Base-by-base conservation (phyloP, 2,329 filamentous ascomycete species). In the Exophiala dermatitidis region DNA sequence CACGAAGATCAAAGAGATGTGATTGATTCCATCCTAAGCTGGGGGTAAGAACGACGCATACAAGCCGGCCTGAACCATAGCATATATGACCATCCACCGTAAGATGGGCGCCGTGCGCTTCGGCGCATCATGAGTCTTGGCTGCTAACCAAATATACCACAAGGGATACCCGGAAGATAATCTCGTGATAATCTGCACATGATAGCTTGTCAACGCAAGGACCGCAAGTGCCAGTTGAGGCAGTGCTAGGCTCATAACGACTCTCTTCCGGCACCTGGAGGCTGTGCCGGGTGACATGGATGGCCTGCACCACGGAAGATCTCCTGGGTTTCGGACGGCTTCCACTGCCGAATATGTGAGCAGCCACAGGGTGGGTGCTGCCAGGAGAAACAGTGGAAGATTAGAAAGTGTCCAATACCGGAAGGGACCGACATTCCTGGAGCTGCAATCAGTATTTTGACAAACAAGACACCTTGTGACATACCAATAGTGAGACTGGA, bases 11-110 rank as follows among this genome's bases (percentile, higher is more conserved):
- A 19, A 19, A 19, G 19, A 19, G 19, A 19, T 19, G 19, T 19
- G 19, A 19, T 19, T 19, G 19, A 19, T 19, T 19, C 19, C 19
- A 19, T 19, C 19, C 19, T 19, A 95, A 26, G 93, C 93, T 40
- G 93, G 93, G 3, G 93, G 93, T 46, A 98, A 76, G 68, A 98
- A 98, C 2, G 83, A 90, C 3, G 90, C 85, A 74, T 89, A 98
- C 40, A 98, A 72, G 5, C 81, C 85, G 0, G 80, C 89, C 67
- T 98, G 93, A 41, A 96, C 79, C 33, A 86, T 68, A 2, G 82
- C 87, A 72, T 98, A 98, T 70, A 90, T 78, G 50, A 90, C 74
- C 76, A 91, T 87, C 62, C 82, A 87, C 48, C 80, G 72, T 42
- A 88, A 75, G 10, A 82, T 66, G 46, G 66, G 63, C 62, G 34